Conservation (phyloP, 441 rosid genomes). For the Eruca vesicaria region DNA sequence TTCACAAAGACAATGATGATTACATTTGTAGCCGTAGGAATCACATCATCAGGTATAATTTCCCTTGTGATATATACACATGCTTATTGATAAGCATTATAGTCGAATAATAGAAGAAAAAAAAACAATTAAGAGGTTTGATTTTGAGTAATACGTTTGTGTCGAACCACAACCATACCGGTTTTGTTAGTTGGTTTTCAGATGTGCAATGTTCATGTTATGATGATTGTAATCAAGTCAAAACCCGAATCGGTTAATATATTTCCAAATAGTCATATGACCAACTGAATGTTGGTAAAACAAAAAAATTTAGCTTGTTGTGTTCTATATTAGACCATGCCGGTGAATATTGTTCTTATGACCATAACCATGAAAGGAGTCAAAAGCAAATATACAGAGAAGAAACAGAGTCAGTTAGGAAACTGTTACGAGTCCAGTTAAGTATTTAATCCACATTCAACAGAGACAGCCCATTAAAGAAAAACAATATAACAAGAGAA, state of each 20-base stretch:
- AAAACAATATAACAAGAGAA: neutral
- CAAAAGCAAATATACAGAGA: neutral
- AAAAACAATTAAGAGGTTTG: neutral
- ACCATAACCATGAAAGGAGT: conserved; percentile 1
- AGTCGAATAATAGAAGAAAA: neutral
- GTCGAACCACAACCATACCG: neutral
- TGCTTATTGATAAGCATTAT: neutral
- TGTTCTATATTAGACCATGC: conserved; percentile 18
- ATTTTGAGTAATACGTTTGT: conserved; percentile 1
- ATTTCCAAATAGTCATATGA: neutral
- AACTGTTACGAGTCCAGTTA: conserved; percentile 24
- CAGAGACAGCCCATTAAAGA: neutral
- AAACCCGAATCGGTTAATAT: neutral
- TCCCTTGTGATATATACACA: neutral
- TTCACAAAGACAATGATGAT: neutral
- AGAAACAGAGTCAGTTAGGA: conserved; percentile 22
- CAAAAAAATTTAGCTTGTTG: neutral
- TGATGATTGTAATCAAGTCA: neutral
- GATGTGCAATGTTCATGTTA: neutral
- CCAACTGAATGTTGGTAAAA: neutral
- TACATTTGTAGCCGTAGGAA: conserved; percentile 4
- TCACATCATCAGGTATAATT: neutral
- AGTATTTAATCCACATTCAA: conserved; percentile 20
- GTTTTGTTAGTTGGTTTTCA: neutral
- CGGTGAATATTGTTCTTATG: conserved; percentile 3